Evolutionary conservation across 257 asterid genomes (phyloP).

Genomic region (Nicotiana paniculata): DNA sequence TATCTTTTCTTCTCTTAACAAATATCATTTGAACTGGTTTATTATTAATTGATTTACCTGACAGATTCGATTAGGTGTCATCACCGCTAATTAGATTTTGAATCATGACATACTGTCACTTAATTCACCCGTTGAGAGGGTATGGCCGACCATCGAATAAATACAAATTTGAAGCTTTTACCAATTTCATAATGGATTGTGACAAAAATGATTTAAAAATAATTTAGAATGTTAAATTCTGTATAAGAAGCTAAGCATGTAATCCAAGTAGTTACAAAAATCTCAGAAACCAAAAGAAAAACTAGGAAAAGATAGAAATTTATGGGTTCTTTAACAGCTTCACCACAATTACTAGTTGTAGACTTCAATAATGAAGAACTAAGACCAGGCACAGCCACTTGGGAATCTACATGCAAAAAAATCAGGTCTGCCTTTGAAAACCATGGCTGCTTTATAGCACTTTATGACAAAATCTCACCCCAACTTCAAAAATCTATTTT

Average conservation of each 20-base stretch:
- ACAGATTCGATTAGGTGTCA: too few relatives aligned
- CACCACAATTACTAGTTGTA: slow-evolving; percentile 32
- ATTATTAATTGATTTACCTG: too few relatives aligned
- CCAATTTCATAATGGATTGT: not conserved
- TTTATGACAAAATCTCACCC: slow-evolving; percentile 40
- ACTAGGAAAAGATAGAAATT: not conserved
- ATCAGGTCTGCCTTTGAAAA: slow-evolving; percentile 50
- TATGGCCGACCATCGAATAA: too few relatives aligned
- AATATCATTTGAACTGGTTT: too few relatives aligned
- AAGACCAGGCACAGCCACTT: slow-evolving; percentile 40
- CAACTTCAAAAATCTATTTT: slow-evolving; percentile 49
- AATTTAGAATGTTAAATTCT: too few relatives aligned
- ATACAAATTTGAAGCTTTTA: too few relatives aligned
- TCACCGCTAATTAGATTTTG: too few relatives aligned
- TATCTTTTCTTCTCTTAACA: too few relatives aligned
- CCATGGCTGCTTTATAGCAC: slow-evolving; percentile 66
- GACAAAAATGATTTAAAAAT: not conserved
- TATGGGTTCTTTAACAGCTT: slow-evolving; percentile 38
- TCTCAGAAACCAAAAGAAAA: not conserved
- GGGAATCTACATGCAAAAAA: slow-evolving; percentile 41
- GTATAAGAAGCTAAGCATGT: not conserved
- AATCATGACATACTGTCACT: too few relatives aligned
- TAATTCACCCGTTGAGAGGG: too few relatives aligned
- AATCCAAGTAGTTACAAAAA: not conserved
- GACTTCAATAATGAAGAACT: slow-evolving; percentile 46